Conservation (phyloP, 129 eudicot species). For the Helichrysum umbraculigerum region DNA sequence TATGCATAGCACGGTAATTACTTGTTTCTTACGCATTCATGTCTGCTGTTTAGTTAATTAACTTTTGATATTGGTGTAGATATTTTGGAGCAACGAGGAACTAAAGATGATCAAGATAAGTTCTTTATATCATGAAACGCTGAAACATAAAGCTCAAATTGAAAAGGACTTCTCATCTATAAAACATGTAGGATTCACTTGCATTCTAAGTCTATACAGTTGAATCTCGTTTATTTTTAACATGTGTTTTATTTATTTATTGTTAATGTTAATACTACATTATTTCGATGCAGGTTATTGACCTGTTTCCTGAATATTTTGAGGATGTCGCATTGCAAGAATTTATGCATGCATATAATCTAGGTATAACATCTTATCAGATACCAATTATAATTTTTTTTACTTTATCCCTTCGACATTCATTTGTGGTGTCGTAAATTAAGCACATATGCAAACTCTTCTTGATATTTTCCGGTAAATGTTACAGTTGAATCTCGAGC, state of each 20-base stretch:
- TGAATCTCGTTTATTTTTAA: too few species aligned
- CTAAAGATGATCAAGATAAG: conserved; percentile 66
- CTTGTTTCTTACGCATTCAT: neutral
- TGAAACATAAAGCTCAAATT: conserved; percentile 51
- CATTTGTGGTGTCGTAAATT: conserved; percentile 6
- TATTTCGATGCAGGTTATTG: too few species aligned
- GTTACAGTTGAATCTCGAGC: conserved; percentile 83
- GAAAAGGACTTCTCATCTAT: conserved; percentile 57
- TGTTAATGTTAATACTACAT: neutral
- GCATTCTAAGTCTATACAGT: neutral
- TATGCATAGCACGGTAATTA: conserved; percentile 73
- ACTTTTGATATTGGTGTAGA: conserved; percentile 31
- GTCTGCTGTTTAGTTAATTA: conserved; percentile 7
- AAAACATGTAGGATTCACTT: conserved; percentile 43
- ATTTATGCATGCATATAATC: conserved; percentile 66
- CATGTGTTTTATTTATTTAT: neutral
- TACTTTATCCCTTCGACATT: neutral
- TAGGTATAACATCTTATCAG: conserved; percentile 43
- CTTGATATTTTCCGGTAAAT: conserved; percentile 17
- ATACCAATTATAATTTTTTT: neutral
- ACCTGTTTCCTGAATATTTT: conserved; percentile 46
- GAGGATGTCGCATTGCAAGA: conserved; percentile 44
- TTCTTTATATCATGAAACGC: conserved; percentile 64
- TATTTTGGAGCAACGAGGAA: conserved; percentile 78
- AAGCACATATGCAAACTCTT: neutral